phyloP scores from a whole-genome alignment of 176 grass and related monocot species.

The Alloteropsis semialata region DNA sequence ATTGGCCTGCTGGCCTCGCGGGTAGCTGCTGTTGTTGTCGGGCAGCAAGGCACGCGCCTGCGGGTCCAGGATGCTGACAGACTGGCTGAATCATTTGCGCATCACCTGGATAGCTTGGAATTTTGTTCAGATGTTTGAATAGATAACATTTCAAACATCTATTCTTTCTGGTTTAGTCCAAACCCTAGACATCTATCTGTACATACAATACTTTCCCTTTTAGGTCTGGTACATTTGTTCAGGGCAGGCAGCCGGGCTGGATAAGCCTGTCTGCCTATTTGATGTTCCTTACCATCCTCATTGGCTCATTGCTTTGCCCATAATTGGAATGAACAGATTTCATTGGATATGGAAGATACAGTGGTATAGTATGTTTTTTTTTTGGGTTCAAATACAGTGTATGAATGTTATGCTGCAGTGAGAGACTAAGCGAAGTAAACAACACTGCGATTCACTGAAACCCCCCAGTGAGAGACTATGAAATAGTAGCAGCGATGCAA shows the following conservation, averaged over 20 bases:
- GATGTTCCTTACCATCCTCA: background rate
- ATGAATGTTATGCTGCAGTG: constrained; percentile 11
- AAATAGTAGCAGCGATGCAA: background rate
- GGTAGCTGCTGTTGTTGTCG: constrained; percentile 76
- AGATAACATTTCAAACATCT: constrained; percentile 50
- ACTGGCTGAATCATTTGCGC: constrained; percentile 58
- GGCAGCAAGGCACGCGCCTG: constrained; percentile 85
- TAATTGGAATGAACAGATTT: constrained; percentile 6
- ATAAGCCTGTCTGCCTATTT: background rate
- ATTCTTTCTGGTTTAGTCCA: constrained; percentile 8
- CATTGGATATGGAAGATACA: constrained; percentile 1
- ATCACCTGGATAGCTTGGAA: constrained; percentile 65
- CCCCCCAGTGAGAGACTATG: background rate
- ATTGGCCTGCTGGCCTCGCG: constrained; percentile 66
- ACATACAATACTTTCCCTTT: constrained; percentile 23
- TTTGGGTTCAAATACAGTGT: background rate
- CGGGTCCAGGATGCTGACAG: constrained; percentile 62
- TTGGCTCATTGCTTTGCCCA: too few relatives aligned
- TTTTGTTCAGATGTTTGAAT: constrained; percentile 55
- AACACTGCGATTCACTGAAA: background rate
- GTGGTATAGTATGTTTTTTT: background rate
- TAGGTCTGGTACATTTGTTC: constrained; percentile 27
- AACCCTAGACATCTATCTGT: constrained; percentile 15
- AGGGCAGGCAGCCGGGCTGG: background rate
- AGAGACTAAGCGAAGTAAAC: constrained; percentile 6